Evolutionary conservation across 768 basidiomycete species (phyloP).

Genomic region (Mrakia blollopis): DNA sequence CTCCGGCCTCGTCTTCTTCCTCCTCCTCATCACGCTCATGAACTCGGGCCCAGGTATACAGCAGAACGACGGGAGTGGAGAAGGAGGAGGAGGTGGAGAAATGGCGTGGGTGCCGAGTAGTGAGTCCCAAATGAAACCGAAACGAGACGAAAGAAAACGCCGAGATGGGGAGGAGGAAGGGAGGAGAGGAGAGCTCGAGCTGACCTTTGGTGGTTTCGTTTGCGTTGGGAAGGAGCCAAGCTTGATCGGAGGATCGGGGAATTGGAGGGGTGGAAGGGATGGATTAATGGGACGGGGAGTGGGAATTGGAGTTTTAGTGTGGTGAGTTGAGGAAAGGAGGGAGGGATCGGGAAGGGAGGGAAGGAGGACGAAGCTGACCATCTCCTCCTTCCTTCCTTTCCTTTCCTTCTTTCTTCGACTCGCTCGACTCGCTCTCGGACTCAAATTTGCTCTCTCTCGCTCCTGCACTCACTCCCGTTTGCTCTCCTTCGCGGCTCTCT

Average conservation of each 20-base stretch:
- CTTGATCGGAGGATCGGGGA: background rate
- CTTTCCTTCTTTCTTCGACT: background rate
- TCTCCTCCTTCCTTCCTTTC: background rate
- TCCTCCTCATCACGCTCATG: conserved; percentile 8
- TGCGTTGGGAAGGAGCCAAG: background rate
- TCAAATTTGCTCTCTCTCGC: no score
- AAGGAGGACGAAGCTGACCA: background rate
- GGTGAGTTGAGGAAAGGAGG: background rate
- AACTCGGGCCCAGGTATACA: background rate
- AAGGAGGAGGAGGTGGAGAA: background rate
- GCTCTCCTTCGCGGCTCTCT: no score
- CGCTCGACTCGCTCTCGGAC: no score
- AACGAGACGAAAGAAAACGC: background rate
- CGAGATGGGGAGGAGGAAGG: background rate
- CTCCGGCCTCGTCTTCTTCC: conserved; percentile 13
- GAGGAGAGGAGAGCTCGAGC: background rate
- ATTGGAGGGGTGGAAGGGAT: background rate
- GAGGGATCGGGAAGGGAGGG: no score
- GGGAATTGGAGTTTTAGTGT: background rate
- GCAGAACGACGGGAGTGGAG: no score
- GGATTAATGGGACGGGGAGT: background rate
- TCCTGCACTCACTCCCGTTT: no score
- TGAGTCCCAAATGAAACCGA: background rate
- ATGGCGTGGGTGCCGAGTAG: background rate
- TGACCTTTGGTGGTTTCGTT: background rate